Conservation (phyloP, 805 yeast genomes). For the Komagataella phaffii region DNA sequence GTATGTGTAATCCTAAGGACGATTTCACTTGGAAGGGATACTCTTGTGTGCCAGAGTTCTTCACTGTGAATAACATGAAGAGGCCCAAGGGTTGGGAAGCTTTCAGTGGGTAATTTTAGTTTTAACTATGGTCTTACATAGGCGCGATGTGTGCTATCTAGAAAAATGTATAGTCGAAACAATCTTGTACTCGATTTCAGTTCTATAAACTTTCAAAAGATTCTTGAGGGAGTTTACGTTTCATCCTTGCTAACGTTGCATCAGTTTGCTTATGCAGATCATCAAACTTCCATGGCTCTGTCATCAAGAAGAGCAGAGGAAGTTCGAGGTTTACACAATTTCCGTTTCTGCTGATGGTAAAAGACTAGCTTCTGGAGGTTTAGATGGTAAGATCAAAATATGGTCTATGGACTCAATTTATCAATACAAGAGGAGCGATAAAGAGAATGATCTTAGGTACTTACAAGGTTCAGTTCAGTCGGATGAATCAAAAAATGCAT, state of each 20-base stretch:
- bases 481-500: conserved; percentile 5
- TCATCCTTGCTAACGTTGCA: background rate
- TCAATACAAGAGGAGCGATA: conserved; percentile 18
- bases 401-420: conserved; percentile 61
- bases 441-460: background rate
- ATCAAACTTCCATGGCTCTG: background rate
- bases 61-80: conserved; percentile 34
- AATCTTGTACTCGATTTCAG: background rate
- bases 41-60: conserved; percentile 58
- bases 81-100: conserved; percentile 66
- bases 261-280: background rate
- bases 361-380: conserved; percentile 85
- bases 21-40: conserved; percentile 71
- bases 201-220: background rate
- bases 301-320: conserved; percentile 66
- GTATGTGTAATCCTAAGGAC: conserved; percentile 59
- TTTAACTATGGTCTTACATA: background rate
- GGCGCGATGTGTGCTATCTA: background rate
- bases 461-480: background rate
- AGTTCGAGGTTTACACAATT: conserved; percentile 76
- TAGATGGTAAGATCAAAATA: conserved; percentile 82
- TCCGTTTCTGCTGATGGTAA: conserved; percentile 72
- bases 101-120: conserved; percentile 20
- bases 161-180: background rate
- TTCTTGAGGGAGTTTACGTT: background rate